Percentiles rank a stretch among this genome's conserved stretches.
These are phyloP conservation scores for Emiliania huxleyi DNA, from an alignment of 78 protist genomes.

Conservation along the genomic window DNA sequence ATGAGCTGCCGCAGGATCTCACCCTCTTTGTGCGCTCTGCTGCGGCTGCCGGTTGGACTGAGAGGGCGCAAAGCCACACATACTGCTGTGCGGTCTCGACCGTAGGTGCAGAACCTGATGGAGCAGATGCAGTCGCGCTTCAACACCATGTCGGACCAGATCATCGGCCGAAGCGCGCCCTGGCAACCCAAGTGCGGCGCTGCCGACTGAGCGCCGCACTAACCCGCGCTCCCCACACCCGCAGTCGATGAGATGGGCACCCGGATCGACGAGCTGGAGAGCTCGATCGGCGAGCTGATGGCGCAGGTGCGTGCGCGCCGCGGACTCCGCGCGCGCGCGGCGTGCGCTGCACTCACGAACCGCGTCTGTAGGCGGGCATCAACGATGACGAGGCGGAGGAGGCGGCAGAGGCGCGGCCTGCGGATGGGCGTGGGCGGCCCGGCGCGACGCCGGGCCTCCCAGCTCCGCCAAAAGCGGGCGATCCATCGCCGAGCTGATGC, in stretches of 20 bases:
- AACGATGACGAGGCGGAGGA: no score
- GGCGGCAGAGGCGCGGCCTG: no score
- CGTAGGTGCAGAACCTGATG: constrained; percentile 24
- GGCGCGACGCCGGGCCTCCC: no score
- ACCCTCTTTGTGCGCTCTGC: constrained; percentile 15
- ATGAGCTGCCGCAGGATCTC: constrained; percentile 44
- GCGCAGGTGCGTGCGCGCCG: no score
- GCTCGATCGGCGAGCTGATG: constrained; percentile 45
- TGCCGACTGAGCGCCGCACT: no score
- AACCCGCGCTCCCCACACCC: no score
- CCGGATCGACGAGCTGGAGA: constrained; percentile 47
- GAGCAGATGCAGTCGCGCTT: constrained; percentile 39
- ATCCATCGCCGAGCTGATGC: no score
- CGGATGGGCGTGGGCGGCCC: no score
- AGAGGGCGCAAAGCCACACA: neutral
- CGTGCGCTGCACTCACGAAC: no score
- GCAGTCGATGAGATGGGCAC: constrained; percentile 45
- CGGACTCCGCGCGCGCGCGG: no score
- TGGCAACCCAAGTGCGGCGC: neutral
- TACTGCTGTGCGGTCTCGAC: neutral
- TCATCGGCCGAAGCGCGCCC: constrained; percentile 24
- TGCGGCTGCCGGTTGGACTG: neutral
- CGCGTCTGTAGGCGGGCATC: no score
- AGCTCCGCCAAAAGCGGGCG: no score
- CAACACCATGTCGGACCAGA: constrained; percentile 31